Conservation (phyloP, 2,329 filamentous ascomycete species). For the Cylindrodendrum hubeiense region DNA sequence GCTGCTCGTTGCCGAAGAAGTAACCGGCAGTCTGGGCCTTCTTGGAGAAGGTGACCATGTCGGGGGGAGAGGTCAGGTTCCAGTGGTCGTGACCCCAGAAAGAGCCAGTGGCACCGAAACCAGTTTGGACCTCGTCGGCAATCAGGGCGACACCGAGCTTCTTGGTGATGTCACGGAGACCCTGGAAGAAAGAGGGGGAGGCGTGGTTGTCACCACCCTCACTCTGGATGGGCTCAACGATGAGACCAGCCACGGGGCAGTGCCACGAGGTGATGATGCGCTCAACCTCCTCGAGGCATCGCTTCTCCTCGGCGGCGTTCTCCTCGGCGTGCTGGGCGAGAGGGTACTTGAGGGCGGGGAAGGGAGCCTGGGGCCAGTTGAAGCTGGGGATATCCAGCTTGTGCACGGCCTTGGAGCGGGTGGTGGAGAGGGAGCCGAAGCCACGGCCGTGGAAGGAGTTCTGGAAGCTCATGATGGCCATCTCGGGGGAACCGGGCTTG, state of each 20-base stretch:
- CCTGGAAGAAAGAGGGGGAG: constrained; percentile 81
- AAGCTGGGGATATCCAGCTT: constrained; percentile 91
- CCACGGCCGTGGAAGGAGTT: constrained; percentile 85
- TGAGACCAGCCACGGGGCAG: constrained; percentile 78
- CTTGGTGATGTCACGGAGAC: constrained; percentile 78
- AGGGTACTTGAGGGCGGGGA: constrained; percentile 83
- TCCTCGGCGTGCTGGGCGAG: constrained; percentile 76
- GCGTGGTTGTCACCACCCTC: constrained; percentile 90
- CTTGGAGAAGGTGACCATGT: constrained; percentile 92
- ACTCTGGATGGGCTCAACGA: constrained; percentile 85
- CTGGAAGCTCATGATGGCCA: constrained; percentile 84
- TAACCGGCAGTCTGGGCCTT: constrained; percentile 89
- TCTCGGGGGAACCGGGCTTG: constrained; percentile 77
- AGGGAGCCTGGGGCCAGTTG: constrained; percentile 87
- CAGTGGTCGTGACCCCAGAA: constrained; percentile 93
- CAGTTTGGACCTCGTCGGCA: constrained; percentile 88
- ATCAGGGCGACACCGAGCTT: constrained; percentile 80
- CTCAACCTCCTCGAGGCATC: constrained; percentile 81
- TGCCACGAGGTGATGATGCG: constrained; percentile 75
- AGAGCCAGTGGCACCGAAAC: constrained; percentile 83
- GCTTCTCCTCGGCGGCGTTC: constrained; percentile 78
- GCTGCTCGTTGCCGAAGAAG: constrained; percentile 81
- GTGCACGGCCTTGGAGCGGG: constrained; percentile 85
- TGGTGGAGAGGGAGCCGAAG: constrained; percentile 83
- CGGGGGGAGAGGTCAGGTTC: constrained; percentile 77